Conservation (phyloP, 2,329 filamentous ascomycete genomes). For the Rhynchosporium agropyri region DNA sequence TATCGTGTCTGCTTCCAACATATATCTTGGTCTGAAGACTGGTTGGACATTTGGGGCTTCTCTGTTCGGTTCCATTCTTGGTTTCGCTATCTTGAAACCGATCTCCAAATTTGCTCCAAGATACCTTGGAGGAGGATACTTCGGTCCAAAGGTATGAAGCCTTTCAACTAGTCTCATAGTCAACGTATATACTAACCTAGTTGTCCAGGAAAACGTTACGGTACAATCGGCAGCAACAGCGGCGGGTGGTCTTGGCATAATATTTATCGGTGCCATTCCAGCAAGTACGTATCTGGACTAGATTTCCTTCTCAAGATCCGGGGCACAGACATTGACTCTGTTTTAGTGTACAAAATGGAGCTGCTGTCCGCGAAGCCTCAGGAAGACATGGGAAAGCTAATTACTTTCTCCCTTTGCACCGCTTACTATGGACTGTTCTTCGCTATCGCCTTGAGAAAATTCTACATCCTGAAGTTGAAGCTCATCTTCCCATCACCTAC, state of each 20-base stretch:
- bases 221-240: conserved; percentile 1
- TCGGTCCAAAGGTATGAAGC: not conserved
- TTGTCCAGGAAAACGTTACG: conserved; percentile 1
- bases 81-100: conserved; percentile 11
- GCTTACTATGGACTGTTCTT: conserved; percentile 12
- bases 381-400: not conserved
- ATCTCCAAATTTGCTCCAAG: not conserved
- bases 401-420: not conserved
- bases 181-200: not conserved
- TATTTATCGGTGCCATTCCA: conserved; percentile 10
- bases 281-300: not conserved
- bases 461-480: conserved; percentile 15
- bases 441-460: conserved; percentile 7
- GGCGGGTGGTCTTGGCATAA: conserved; percentile 10
- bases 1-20: conserved; percentile 12
- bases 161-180: not conserved
- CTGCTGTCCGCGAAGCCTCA: conserved; percentile 2
- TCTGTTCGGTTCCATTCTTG: conserved; percentile 15
- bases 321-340: not conserved
- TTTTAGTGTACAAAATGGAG: not conserved
- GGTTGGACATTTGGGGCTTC: conserved; percentile 14
- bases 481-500: conserved; percentile 13
- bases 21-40: conserved; percentile 8
- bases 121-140: conserved; percentile 4
- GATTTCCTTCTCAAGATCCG: not conserved